A percentile compares a stretch with the other conserved stretches of the same genome.
Evolutionary conservation across 208 protist genomes (phyloP).

Genomic region (Zelonia costaricensis): DNA sequence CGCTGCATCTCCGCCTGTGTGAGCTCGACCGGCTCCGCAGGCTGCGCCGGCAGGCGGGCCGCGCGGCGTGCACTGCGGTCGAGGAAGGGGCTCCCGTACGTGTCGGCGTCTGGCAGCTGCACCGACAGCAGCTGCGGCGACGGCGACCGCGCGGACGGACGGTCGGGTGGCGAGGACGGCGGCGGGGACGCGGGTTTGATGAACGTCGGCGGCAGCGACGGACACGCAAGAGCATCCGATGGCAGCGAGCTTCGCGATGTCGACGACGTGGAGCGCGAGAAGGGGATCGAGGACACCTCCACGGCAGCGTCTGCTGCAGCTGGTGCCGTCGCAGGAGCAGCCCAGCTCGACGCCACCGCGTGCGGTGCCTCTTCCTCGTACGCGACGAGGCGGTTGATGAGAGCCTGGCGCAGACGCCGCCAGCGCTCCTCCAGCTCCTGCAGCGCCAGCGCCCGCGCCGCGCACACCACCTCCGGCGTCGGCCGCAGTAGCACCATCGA

Average conservation of each 20-base stretch:
- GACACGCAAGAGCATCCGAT: not conserved
- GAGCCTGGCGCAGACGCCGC: conserved; percentile 41
- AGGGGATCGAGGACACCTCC: not conserved
- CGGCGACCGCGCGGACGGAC: not conserved
- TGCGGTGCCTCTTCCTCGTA: conserved; percentile 37
- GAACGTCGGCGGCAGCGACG: not conserved
- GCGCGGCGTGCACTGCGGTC: conserved; percentile 1
- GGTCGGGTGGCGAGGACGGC: too few species aligned
- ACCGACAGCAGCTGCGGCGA: not conserved
- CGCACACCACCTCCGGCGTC: conserved; percentile 28
- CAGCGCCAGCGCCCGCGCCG: conserved; percentile 39
- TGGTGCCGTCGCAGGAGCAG: too few species aligned
- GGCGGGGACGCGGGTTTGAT: not conserved
- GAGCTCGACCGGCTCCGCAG: conserved; percentile 6
- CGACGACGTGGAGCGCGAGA: not conserved
- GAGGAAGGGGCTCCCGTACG: conserved; percentile 48
- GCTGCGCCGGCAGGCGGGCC: not conserved
- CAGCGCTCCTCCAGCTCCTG: conserved; percentile 46
- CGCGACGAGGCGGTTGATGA: conserved; percentile 32
- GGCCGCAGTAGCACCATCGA: conserved; percentile 59
- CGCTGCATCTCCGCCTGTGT: conserved; percentile 21
- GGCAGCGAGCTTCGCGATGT: too few species aligned
- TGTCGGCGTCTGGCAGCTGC: conserved; percentile 33
- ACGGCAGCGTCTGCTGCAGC: too few species aligned
- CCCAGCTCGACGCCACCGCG: not conserved